Evolutionary conservation across 2,329 filamentous ascomycete species (phyloP).

Genomic region (Xylaria sp.): DNA sequence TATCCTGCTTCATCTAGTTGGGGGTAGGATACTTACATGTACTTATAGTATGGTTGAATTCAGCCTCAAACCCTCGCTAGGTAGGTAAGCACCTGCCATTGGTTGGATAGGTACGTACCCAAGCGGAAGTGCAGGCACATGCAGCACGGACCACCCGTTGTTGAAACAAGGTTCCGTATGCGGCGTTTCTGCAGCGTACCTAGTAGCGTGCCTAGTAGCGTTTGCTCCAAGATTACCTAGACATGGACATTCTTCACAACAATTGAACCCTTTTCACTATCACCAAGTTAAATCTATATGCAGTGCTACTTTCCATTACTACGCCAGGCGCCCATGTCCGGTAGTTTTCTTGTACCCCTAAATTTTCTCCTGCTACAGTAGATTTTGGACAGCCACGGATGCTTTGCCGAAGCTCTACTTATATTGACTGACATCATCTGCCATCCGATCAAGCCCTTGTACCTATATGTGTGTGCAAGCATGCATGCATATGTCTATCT

Average conservation of each 20-base stretch:
- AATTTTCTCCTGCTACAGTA: not conserved
- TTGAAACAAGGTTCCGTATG: constrained; percentile 29
- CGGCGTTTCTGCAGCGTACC: constrained; percentile 16
- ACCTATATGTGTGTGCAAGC: not conserved
- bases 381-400: constrained; percentile 7
- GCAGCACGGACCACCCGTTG: constrained; percentile 26
- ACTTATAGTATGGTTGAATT: not conserved
- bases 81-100: not conserved
- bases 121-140: not conserved
- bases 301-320: constrained; percentile 3
- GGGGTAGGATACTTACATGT: no score
- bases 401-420: constrained; percentile 2
- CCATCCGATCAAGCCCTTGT: constrained; percentile 9
- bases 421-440: constrained; percentile 32
- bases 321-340: not conserved
- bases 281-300: constrained; percentile 12
- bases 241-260: constrained; percentile 28
- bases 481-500: not conserved
- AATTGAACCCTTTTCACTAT: constrained; percentile 12
- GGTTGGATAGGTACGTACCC: not conserved
- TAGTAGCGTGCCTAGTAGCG: constrained; percentile 15
- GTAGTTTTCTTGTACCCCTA: not conserved
- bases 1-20: not conserved
- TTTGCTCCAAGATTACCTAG: constrained; percentile 3
- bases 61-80: not conserved